Base-by-base conservation (phyloP, 116 monocot species). In the Thalassia testudinum region DNA sequence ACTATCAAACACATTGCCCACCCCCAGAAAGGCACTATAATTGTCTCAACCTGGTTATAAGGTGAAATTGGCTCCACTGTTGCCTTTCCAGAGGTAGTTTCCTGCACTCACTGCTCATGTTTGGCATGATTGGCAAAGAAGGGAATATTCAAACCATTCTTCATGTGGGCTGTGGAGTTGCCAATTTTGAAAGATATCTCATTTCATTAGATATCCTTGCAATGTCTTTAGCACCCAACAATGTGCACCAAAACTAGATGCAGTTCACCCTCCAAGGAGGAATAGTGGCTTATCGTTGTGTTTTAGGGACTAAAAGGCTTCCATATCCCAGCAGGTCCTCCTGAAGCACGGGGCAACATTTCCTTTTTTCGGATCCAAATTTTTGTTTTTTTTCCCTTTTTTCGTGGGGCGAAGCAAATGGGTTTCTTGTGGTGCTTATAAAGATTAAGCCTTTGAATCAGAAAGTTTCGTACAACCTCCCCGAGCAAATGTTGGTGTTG, bases 201-300 rank as follows among this genome's bases (percentile, higher is more conserved):
- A 67, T 87, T 15, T 53, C 67, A 12, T 69, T 56, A 17, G 52
- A 83, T 61, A 78, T 87, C 34, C 66, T 87, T 27, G 68, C 92
- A 13, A 76, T 93, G 83, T 93, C 92, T 5, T 62, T 93, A 17
- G 92, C 92, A 6, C 92, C 87, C 14, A 87, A 93, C 48, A 87
- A 93, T 67, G 92, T 87, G 15, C 92, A 93, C 54, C 66, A 86
- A 59, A 92, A 92, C 72, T 87, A 92, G 64, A 87, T 92, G 21
- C 92, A 92, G 62, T 87, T 93, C 62, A 83, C 92, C 20, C 72
- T 93, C 14, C 87, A 93, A 66, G 72, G 86, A 71, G 91, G 91
- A 42, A 79, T 91, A 24, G 81, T 85, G 1, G 75, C 91, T 0
- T 66, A 71, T 0, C 86, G 85, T 38, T 85, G 85, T 49, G 86